These are phyloP conservation scores for Venturia aucupariae DNA, from an alignment of 2,329 filamentous ascomycete species.

Conservation along the genomic window DNA sequence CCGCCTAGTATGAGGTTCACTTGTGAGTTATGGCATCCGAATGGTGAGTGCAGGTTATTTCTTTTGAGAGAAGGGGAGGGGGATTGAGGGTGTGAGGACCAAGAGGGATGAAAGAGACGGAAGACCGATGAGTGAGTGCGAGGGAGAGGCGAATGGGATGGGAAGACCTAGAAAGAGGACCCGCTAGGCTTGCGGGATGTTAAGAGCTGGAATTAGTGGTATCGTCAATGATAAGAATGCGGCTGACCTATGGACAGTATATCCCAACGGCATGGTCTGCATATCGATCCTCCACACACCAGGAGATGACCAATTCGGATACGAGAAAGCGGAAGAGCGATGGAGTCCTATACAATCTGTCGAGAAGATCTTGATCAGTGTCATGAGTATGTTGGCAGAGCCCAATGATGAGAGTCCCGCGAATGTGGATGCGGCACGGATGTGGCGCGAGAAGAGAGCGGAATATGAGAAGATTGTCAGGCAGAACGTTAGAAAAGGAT, in stretches of 20 bases:
- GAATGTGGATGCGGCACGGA: constrained; percentile 90
- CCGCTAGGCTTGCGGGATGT: no score
- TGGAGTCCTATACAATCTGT: constrained; percentile 97
- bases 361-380: constrained; percentile 92
- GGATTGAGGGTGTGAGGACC: no score
- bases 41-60: constrained; percentile 52
- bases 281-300: constrained; percentile 97
- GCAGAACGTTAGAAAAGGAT: constrained; percentile 63
- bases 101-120: background rate
- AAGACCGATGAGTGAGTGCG: background rate
- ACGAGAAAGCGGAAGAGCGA: constrained; percentile 89
- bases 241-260: constrained; percentile 49
- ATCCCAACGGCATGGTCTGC: constrained; percentile 84
- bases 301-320: constrained; percentile 95
- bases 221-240: constrained; percentile 9
- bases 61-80: background rate
- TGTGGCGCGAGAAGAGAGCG: constrained; percentile 77
- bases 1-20: constrained; percentile 95
- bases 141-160: no score
- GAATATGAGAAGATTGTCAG: constrained; percentile 85
- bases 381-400: constrained; percentile 97
- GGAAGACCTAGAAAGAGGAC: no score
- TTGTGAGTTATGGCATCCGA: constrained; percentile 92
- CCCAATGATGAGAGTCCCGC: constrained; percentile 95
- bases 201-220: no score